Evolutionary conservation across 164 flowering plant genomes (phyloP).

Genomic region (Stephania cephalantha): DNA sequence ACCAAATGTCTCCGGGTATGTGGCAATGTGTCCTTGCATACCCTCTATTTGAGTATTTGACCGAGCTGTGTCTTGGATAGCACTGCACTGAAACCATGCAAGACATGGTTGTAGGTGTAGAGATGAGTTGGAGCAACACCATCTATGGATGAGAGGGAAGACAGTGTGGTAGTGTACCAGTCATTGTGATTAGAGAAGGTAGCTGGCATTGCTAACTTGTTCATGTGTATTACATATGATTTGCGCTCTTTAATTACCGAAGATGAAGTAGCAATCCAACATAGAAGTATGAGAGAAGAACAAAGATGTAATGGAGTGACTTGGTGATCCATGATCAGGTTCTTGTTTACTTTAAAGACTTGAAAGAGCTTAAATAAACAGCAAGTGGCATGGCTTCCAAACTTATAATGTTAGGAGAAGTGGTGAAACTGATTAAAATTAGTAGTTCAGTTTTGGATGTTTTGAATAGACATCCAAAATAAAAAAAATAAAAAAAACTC

Average conservation of each 20-base stretch:
- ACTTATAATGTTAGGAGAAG: background rate
- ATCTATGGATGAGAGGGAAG: slow-evolving; percentile 6
- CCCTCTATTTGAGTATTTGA: too few relatives aligned
- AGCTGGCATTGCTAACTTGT: too few relatives aligned
- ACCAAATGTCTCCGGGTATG: slow-evolving; percentile 8
- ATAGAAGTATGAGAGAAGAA: slow-evolving; percentile 2
- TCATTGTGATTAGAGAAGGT: slow-evolving; percentile 13
- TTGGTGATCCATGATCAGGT: background rate
- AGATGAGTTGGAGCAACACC: slow-evolving; percentile 10
- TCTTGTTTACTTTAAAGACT: background rate
- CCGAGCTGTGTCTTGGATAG: slow-evolving; percentile 3
- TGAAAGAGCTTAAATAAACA: background rate
- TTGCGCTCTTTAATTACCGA: background rate
- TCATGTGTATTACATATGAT: too few relatives aligned
- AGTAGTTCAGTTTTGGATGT: background rate
- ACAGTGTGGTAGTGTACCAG: slow-evolving; percentile 10
- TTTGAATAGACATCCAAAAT: background rate
- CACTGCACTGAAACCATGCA: slow-evolving; percentile 16
- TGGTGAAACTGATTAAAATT: background rate
- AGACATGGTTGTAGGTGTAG: slow-evolving; percentile 18
- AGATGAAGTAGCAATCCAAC: slow-evolving; percentile 1
- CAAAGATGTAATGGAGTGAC: background rate
- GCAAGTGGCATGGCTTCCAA: background rate
- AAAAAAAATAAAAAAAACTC: background rate
- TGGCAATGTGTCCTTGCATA: slow-evolving; percentile 1